These are phyloP conservation scores for Begonia loranthoides DNA, from an alignment of 306 rosid species.

Conservation along the genomic window DNA sequence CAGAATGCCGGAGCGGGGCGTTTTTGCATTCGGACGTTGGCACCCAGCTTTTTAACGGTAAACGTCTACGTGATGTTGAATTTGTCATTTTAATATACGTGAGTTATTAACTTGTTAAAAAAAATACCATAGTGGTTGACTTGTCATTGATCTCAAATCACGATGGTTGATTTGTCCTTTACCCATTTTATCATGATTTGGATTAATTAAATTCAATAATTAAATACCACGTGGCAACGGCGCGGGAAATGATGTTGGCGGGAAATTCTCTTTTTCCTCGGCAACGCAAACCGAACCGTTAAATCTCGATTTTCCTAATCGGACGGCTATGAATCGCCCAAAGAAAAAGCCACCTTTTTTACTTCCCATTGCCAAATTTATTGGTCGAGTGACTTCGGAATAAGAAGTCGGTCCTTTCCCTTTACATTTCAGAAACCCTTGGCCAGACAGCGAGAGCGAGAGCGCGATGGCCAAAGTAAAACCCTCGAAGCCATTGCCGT, in stretches of 20 bases:
- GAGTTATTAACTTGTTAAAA: too few species aligned
- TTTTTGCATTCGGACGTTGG: too few species aligned
- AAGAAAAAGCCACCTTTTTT: background rate
- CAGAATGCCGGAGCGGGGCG: too few species aligned
- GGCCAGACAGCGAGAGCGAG: slow-evolving; percentile 12
- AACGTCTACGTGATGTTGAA: too few species aligned
- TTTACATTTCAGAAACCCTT: slow-evolving; percentile 37
- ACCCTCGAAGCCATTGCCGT: slow-evolving; percentile 35
- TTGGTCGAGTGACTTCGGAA: slow-evolving; percentile 7
- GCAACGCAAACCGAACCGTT: slow-evolving; percentile 21
- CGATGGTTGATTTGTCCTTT: too few species aligned
- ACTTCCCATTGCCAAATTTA: background rate
- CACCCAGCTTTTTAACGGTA: too few species aligned
- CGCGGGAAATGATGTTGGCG: slow-evolving; percentile 67
- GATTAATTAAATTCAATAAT: too few species aligned
- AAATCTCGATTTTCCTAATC: slow-evolving; percentile 20
- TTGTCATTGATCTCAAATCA: too few species aligned
- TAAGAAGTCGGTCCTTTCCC: slow-evolving; percentile 9
- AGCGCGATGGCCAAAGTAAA: slow-evolving; percentile 40
- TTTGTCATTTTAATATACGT: too few species aligned
- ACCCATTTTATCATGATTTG: too few species aligned
- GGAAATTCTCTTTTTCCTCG: slow-evolving; percentile 29
- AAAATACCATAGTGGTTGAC: too few species aligned
- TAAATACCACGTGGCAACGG: too few species aligned
- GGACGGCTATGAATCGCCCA: slow-evolving; percentile 14